A percentile compares a stretch with the other conserved stretches of the same genome.
Conservation (phyloP, 805 yeast genomes). For the Lipomyces japonicus region DNA sequence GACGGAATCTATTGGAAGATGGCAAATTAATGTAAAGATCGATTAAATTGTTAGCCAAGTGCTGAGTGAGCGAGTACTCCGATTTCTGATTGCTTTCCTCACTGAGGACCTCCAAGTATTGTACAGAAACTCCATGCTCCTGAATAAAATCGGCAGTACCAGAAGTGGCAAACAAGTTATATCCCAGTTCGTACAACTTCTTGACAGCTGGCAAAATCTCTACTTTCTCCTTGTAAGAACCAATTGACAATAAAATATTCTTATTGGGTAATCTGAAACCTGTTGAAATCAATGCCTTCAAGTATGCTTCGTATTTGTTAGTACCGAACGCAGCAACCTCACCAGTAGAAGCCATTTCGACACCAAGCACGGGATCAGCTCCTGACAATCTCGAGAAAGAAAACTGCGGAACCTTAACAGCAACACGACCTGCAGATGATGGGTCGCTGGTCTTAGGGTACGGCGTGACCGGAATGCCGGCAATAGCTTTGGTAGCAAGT, state of each 20-base stretch:
- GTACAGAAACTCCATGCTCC: constrained; percentile 91
- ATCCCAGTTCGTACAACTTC: constrained; percentile 78
- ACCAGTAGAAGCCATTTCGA: constrained; percentile 99
- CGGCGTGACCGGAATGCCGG: constrained; percentile 81
- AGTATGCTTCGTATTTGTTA: constrained; percentile 93
- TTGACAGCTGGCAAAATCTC: constrained; percentile 86
- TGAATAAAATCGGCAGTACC: constrained; percentile 98
- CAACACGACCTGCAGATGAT: constrained; percentile 65
- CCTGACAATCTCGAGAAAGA: constrained; percentile 96
- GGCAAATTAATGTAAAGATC: constrained; percentile 96
- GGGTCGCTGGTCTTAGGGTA: constrained; percentile 89
- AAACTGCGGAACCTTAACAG: constrained; percentile 95
- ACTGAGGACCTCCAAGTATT: constrained; percentile 79
- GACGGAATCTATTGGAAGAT: constrained; percentile 92
- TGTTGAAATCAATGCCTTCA: constrained; percentile 89
- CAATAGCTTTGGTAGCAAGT: constrained; percentile 93
- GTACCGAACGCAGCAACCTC: constrained; percentile 97
- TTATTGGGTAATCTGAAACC: constrained; percentile 95
- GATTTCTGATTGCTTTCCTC: constrained; percentile 56
- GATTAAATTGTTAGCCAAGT: constrained; percentile 92
- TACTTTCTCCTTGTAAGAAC: constrained; percentile 93
- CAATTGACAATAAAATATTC: constrained; percentile 88
- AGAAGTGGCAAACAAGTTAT: constrained; percentile 90
- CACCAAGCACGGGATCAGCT: constrained; percentile 97
- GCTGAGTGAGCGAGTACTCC: constrained; percentile 93